Conservation (phyloP, 306 rosid genomes). For the Amphicarpaea edgeworthii region DNA sequence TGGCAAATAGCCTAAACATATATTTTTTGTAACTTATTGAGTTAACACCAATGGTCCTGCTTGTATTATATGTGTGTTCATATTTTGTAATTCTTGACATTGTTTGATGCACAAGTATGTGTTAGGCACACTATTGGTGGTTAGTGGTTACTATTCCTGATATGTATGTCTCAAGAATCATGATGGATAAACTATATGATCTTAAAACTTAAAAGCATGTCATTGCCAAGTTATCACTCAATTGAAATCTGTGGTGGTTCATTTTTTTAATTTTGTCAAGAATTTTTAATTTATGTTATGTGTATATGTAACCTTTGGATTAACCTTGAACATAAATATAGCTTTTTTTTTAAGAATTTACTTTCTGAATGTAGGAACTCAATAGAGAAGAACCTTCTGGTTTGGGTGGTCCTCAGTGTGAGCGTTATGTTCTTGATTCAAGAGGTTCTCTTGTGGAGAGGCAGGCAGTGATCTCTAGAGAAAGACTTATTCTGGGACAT, state of each 20-base stretch:
- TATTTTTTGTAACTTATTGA: constrained; percentile 17
- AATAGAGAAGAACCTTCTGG: constrained; percentile 97
- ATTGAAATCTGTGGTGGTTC: background rate
- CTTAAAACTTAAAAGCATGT: constrained; percentile 15
- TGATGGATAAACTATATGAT: constrained; percentile 15
- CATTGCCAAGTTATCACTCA: constrained; percentile 9
- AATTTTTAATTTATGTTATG: background rate
- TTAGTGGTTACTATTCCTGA: constrained; percentile 29
- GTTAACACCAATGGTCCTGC: constrained; percentile 25
- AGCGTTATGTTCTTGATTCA: constrained; percentile 85
- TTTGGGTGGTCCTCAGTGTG: constrained; percentile 90
- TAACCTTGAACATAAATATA: constrained; percentile 10
- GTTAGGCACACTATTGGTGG: constrained; percentile 6
- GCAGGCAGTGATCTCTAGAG: constrained; percentile 87
- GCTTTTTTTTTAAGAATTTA: constrained; percentile 16
- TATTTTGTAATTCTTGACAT: constrained; percentile 21
- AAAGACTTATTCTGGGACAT: constrained; percentile 91
- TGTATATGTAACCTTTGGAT: background rate
- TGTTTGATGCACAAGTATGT: background rate
- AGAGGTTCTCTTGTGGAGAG: constrained; percentile 97
- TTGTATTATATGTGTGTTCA: constrained; percentile 14
- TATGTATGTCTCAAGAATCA: constrained; percentile 12
- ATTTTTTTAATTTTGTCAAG: background rate
- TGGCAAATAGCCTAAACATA: background rate
- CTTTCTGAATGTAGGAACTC: constrained; percentile 72